Base-by-base conservation (phyloP, 2,329 filamentous ascomycete species). In the Colletotrichum spinosum region DNA sequence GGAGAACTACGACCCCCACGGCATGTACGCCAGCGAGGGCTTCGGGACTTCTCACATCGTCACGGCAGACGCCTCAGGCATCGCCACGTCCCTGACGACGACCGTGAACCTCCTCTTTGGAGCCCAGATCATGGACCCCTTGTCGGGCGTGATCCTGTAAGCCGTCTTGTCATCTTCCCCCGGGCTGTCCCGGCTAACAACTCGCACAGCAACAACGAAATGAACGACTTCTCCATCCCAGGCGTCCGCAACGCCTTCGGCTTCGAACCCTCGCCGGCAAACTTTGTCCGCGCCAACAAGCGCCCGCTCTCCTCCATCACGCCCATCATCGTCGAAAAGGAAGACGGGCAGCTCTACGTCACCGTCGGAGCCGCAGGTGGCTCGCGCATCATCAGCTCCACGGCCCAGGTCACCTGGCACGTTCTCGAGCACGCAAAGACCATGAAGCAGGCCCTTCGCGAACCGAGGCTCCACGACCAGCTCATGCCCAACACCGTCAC, bases 101-200 rank as follows among this genome's bases (percentile, higher is more conserved):
- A 97, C 95, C 0, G 83, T 97, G 61, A 97, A 97, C 77, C 83
- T 96, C 5, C 83, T 96, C 3, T 98, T 97, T 71, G 95, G 95
- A 50, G 90, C 89, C 35, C 84, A 88, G 17, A 77, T 97, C 68
- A 88, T 97, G 78, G 91, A 95, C 1, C 92, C 93, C 0, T 86
- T 90, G 70, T 94, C 93, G 0, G 94, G 94, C 15, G 85, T 97
- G 63, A 92, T 97, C 60, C 87, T 97, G 79, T 80, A 73, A 61
- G 76, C 69, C 9, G 11, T 11, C 83, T 67, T 80, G 61, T 79
- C 77, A 72, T 7, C 11, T n/a, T 3, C 12, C 9, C 13, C 25
- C 53, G 25, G 25, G 25, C 45, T 11, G 48, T 54, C 49, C 54
- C 9, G 8, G 70, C 49, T 72, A 12, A 71, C 75, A 46, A 58